A percentile compares a stretch with the other conserved stretches of the same genome.
These are phyloP conservation scores for Colletotrichum filicis DNA, from an alignment of 2,329 filamentous ascomycete species.

Conservation along the genomic window DNA sequence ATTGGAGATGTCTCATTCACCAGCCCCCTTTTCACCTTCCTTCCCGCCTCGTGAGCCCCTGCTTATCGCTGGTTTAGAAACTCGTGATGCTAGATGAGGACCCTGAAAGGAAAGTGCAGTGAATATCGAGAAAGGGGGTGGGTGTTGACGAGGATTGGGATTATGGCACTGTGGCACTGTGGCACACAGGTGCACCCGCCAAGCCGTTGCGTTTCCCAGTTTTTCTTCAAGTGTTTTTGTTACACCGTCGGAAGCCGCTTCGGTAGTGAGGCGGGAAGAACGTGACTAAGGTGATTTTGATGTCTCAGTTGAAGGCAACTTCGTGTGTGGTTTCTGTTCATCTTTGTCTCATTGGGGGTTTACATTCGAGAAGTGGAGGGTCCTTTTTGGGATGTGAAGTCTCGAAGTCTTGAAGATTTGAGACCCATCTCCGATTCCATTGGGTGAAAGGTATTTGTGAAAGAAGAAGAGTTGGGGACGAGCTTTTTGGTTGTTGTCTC, in stretches of 20 bases:
- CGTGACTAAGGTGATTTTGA: background rate
- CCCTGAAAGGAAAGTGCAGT: slow-evolving; percentile 20
- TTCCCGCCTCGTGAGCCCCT: background rate
- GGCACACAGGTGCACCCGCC: background rate
- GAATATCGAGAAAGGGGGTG: background rate
- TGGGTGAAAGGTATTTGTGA: background rate
- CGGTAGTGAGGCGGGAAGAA: background rate
- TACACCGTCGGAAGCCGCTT: background rate
- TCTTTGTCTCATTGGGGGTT: background rate
- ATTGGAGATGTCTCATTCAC: slow-evolving; percentile 27
- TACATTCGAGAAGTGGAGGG: too few species aligned
- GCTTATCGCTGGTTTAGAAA: background rate
- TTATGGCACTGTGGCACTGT: background rate
- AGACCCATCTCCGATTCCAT: background rate
- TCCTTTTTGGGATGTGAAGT: background rate
- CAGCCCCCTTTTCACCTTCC: background rate
- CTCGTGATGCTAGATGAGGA: background rate
- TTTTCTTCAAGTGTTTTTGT: too few species aligned
- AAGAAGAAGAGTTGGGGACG: background rate
- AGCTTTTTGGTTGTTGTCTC: background rate
- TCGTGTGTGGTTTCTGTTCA: background rate
- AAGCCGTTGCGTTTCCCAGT: background rate
- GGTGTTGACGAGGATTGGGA: too few species aligned
- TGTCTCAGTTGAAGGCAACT: background rate
- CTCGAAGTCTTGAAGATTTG: background rate